These are phyloP conservation scores for Proliferodiscus dingleyae DNA, from an alignment of 2,329 filamentous ascomycete species.

Conservation along the genomic window DNA sequence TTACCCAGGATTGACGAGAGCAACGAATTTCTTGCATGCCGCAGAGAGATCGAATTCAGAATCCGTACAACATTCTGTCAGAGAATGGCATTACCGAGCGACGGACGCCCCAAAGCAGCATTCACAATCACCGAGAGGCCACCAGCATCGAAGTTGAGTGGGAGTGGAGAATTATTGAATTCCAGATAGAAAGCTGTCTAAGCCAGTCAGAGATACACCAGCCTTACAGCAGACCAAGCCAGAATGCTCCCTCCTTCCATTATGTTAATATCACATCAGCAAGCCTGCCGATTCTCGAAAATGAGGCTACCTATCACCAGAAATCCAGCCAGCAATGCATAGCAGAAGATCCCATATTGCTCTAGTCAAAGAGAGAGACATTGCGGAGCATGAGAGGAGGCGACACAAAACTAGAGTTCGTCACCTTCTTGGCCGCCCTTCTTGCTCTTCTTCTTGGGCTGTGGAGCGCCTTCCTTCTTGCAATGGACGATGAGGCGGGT, in stretches of 20 bases:
- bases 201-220: not conserved
- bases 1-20: too few relatives aligned
- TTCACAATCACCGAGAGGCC: not conserved
- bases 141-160: conserved; percentile 4
- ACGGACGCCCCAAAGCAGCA: not conserved
- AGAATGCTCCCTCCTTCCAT: conserved; percentile 1
- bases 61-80: too few relatives aligned
- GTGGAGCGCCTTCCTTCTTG: conserved; percentile 60
- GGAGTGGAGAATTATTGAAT: conserved; percentile 2
- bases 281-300: conserved; percentile 12
- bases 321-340: conserved; percentile 8
- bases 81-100: too few relatives aligned
- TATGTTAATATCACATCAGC: conserved; percentile 8
- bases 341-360: conserved; percentile 8
- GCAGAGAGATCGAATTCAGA: too few relatives aligned
- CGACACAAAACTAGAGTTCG: conserved; percentile 23
- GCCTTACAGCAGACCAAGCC: conserved; percentile 3
- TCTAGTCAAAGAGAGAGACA: conserved; percentile 17
- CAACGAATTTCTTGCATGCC: too few relatives aligned
- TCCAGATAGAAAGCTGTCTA: conserved; percentile 6
- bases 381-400: conserved; percentile 6
- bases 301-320: conserved; percentile 3
- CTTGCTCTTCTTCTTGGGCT: conserved; percentile 61
- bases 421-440: conserved; percentile 43
- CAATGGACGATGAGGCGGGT: conserved; percentile 83